A percentile compares a stretch with the other conserved stretches of the same genome.
Conservation (phyloP, 306 rosid genomes). For the Trifolium dubium region DNA sequence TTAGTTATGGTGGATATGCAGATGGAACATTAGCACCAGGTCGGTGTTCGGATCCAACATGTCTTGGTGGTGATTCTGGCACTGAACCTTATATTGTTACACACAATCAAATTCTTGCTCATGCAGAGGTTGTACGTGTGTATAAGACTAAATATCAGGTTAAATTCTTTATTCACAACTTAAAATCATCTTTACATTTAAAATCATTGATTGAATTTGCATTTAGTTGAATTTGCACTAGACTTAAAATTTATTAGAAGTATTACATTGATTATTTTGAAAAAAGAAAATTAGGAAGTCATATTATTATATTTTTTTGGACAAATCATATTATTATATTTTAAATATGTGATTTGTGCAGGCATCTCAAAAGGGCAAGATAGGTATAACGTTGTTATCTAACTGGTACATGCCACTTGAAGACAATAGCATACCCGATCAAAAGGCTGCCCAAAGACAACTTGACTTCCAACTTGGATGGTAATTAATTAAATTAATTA, state of each 20-base stretch:
- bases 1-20: not conserved
- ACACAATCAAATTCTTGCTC: constrained; percentile 54
- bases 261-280: too few species aligned
- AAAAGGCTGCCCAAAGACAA: not conserved
- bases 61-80: constrained; percentile 36
- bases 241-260: too few species aligned
- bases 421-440: not conserved
- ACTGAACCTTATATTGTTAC: constrained; percentile 56
- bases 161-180: not conserved
- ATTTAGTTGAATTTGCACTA: too few species aligned
- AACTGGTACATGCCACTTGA: constrained; percentile 6
- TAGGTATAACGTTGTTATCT: constrained; percentile 5
- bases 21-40: not conserved
- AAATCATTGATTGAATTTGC: too few species aligned
- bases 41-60: not conserved
- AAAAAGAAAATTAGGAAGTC: too few species aligned
- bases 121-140: constrained; percentile 50
- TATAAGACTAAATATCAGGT: constrained; percentile 55
- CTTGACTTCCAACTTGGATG: constrained; percentile 4
- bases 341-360: not conserved
- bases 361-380: not conserved
- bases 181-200: too few species aligned
- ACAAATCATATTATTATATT: too few species aligned
- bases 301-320: too few species aligned
- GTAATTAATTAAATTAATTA: not conserved